Evolutionary conservation across 345 rosid genomes (phyloP), one percentile per base, ranked within the genome.

Genomic region (Lepidium sativum): DNA sequence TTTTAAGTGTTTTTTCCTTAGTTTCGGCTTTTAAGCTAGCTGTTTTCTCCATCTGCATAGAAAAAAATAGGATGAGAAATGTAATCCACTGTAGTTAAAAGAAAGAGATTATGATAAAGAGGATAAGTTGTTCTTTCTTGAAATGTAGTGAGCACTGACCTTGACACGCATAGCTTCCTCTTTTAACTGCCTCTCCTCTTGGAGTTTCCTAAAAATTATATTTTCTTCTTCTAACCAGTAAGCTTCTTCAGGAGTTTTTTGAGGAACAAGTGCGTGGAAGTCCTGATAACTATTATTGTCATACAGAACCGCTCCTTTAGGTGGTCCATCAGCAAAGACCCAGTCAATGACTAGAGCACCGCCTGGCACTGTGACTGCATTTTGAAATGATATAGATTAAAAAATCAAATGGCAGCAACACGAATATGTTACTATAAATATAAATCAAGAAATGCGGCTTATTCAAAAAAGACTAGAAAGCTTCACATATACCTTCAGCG

Each of bases 271-370:
- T 31, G 85, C 88, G 66, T 83, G 97, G 70, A 92, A 92, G 70
- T 92, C 98, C 76, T 81, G 84, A 27, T 2, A 54, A 59, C 74
- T 49, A 67, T 86, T 89, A 75, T 89, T 92, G 73, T 89, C 96
- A 79, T 89, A 92, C 60, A 79, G 54, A 76, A 55, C 47, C 11
- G 94, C 97, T 70, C 67, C 78, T 54, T 77, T 60, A 54, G 97
- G 88, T 23, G 81, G 97, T 71, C 98, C 98, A 80, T 92, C 89
- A 74, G 96, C 81, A 72, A 89, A 86, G 51, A 92, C 97, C 91
- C 91, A 89, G 77, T 92, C 94, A 84, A 92, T 75, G 43, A 89
- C 82, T 66, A 78, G 20, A 42, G 96, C 91, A 72, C 61, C 67
- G 7, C 67, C 75, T 4, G 94, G 96, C 65, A 89, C 91, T 65